phyloP scores from a whole-genome alignment of 2,329 filamentous ascomycete genomes.

The Fusarium bulbicola region DNA sequence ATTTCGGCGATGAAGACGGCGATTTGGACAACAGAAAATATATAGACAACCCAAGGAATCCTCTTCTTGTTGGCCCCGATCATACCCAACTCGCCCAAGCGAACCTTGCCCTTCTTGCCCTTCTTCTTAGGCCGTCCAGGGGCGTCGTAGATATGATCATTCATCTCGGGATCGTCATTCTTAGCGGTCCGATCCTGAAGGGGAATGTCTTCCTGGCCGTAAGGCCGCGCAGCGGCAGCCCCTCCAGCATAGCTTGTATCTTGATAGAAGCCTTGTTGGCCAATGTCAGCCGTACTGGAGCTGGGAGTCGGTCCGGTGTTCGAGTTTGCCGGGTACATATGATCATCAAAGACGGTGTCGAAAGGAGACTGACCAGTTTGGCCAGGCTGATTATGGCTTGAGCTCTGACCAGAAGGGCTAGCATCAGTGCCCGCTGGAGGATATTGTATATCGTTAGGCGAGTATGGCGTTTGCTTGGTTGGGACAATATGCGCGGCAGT shows the following conservation, averaged over 20 bases:
- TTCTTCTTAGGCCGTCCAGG: conserved; percentile 45
- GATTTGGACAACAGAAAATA: conserved; percentile 79
- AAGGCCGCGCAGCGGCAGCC: conserved; percentile 51
- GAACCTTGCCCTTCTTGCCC: conserved; percentile 56
- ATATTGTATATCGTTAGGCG: conserved; percentile 36
- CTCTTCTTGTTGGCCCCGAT: conserved; percentile 63
- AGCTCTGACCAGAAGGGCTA: conserved; percentile 38
- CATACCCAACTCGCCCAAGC: conserved; percentile 69
- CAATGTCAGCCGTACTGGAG: conserved; percentile 53
- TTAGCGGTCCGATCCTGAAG: conserved; percentile 61
- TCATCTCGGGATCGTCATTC: conserved; percentile 53
- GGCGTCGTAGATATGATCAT: conserved; percentile 71
- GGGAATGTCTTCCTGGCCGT: conserved; percentile 64
- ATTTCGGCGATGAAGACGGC: conserved; percentile 90
- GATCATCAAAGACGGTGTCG: conserved; percentile 73
- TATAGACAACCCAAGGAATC: conserved; percentile 84
- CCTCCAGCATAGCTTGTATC: conserved; percentile 67
- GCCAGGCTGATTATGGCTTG: conserved; percentile 43
- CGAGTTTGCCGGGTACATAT: conserved; percentile 66
- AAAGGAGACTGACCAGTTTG: conserved; percentile 63
- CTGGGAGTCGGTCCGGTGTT: conserved; percentile 50
- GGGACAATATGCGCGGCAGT: conserved; percentile 25
- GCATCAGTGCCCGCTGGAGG: conserved; percentile 38
- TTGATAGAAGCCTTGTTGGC: conserved; percentile 53
- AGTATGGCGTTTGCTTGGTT: conserved; percentile 34